Percentiles rank a stretch among this genome's conserved stretches.
Evolutionary conservation across 2,329 filamentous ascomycete species (phyloP).

Genomic region (Pseudophaeomoniella oleicola): DNA sequence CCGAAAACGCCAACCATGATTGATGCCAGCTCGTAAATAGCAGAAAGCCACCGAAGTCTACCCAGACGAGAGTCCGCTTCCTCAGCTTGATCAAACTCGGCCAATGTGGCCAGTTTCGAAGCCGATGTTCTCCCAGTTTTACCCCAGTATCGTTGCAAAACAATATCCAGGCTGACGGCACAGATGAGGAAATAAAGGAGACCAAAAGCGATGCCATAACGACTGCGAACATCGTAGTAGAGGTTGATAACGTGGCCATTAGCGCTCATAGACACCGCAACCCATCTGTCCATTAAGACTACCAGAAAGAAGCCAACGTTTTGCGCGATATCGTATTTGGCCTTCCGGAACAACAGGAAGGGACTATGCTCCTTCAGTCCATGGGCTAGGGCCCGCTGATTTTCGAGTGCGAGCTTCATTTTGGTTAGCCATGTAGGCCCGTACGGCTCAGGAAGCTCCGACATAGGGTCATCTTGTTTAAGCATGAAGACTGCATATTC

Average conservation of each 20-base stretch:
- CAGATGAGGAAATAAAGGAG: conserved; percentile 25
- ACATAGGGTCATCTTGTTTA: neutral
- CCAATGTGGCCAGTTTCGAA: conserved; percentile 15
- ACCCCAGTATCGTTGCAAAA: conserved; percentile 22
- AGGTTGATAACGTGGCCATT: neutral
- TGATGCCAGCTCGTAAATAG: conserved; percentile 16
- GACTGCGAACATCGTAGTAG: neutral
- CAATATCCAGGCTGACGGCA: conserved; percentile 23
- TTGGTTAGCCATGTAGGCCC: conserved; percentile 22
- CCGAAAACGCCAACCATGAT: conserved; percentile 20
- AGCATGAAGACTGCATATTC: neutral
- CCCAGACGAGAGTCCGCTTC: conserved; percentile 9
- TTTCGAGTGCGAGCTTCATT: conserved; percentile 19
- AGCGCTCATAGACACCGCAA: conserved; percentile 13
- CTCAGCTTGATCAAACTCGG: conserved; percentile 3
- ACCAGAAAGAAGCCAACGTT: conserved; percentile 24
- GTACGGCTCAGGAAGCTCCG: conserved; percentile 16
- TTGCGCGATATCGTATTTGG: conserved; percentile 21
- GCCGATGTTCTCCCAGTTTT: conserved; percentile 14
- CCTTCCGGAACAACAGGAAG: conserved; percentile 22
- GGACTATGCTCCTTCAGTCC: conserved; percentile 25
- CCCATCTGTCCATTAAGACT: conserved; percentile 25
- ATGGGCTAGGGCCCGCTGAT: conserved; percentile 19
- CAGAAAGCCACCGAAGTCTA: conserved; percentile 10
- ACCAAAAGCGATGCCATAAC: conserved; percentile 18